These are phyloP conservation scores for Citrus maxima DNA, from an alignment of 345 rosid genomes.

Conservation along the genomic window DNA sequence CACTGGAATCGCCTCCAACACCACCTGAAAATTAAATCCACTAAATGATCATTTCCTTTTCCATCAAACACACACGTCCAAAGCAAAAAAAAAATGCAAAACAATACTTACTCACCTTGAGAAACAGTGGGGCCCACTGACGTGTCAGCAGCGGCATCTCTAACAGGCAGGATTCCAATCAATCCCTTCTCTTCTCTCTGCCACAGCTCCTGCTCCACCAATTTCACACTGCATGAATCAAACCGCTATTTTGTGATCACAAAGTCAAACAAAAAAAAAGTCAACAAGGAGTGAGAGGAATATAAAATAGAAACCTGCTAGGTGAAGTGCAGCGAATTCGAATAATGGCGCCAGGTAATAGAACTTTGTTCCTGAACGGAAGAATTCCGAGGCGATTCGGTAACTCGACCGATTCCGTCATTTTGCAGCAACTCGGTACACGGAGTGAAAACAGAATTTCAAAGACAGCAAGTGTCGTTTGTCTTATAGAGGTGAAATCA, in stretches of 20 bases:
- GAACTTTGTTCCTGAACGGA: constrained; percentile 94
- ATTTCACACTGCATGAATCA: constrained; percentile 56
- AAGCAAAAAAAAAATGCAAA: background rate
- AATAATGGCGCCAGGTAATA: constrained; percentile 97
- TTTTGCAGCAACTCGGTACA: constrained; percentile 13
- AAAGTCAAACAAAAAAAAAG: background rate
- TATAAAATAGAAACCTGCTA: constrained; percentile 49
- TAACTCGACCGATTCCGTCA: constrained; percentile 95
- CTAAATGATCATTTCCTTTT: background rate
- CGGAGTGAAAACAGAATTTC: background rate
- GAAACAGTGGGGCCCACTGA: constrained; percentile 47
- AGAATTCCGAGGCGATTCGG: constrained; percentile 92
- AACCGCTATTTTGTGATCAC: background rate
- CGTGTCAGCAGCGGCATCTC: constrained; percentile 67
- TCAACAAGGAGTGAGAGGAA: too few species aligned
- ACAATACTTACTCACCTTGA: constrained; percentile 40
- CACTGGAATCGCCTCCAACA: constrained; percentile 66
- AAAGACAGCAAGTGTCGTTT: background rate
- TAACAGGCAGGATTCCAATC: constrained; percentile 91
- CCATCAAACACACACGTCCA: background rate
- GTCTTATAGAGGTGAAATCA: background rate
- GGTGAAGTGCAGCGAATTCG: constrained; percentile 98
- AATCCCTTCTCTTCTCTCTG: constrained; percentile 96
- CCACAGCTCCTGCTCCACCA: constrained; percentile 99
- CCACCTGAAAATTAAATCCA: constrained; percentile 38